Percentiles rank a stretch among this genome's conserved stretches.
phyloP scores from a whole-genome alignment of 257 asterid genomes.

The Henckelia pumila region DNA sequence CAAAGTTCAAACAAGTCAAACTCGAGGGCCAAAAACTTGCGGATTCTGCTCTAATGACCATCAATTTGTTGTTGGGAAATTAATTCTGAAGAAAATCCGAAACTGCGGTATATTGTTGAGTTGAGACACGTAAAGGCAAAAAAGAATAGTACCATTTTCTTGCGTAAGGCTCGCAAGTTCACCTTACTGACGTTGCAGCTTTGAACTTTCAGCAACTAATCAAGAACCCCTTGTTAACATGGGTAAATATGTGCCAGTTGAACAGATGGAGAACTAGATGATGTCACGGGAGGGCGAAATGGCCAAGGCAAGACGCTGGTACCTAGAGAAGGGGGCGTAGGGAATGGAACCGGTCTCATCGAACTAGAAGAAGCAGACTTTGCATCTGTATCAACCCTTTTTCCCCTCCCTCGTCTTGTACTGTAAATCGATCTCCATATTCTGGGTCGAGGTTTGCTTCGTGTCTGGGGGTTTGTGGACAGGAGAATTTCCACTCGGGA shows the following conservation, averaged over 20 bases:
- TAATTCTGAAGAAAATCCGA: not conserved
- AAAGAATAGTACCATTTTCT: conserved; percentile 26
- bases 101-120: not conserved
- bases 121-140: conserved; percentile 4
- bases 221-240: conserved; percentile 20
- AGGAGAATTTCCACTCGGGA: conserved; percentile 38
- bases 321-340: conserved; percentile 41
- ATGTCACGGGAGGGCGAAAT: conserved; percentile 36
- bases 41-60: not conserved
- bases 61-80: not conserved
- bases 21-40: not conserved
- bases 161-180: conserved; percentile 20
- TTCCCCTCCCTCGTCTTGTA: conserved; percentile 41
- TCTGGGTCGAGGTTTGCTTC: conserved; percentile 36
- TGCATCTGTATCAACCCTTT: conserved; percentile 30
- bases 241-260: conserved; percentile 17
- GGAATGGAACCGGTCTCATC: conserved; percentile 35
- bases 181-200: conserved; percentile 9
- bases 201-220: conserved; percentile 16
- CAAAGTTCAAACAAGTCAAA: not conserved
- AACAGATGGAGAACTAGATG: conserved; percentile 23
- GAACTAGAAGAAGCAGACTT: conserved; percentile 35
- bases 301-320: conserved; percentile 58
- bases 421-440: conserved; percentile 62
- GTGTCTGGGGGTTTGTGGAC: conserved; percentile 31